A percentile compares a stretch with the other conserved stretches of the same genome.
Conservation (phyloP, 2,329 filamentous ascomycete species). For the Cladobotryum protrusum region DNA sequence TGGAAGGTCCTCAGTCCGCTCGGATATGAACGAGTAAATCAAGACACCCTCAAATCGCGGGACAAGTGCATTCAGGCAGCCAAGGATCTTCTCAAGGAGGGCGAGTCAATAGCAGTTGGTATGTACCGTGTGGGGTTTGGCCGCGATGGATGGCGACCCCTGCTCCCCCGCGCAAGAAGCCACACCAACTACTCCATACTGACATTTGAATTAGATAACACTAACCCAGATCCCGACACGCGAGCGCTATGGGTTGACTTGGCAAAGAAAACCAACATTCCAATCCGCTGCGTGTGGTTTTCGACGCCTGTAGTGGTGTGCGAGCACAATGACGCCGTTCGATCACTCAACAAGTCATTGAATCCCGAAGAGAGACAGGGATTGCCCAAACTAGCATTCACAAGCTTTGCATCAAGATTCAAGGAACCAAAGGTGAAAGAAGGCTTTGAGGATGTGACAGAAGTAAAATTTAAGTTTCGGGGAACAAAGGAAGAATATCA, state of each 20-base stretch:
- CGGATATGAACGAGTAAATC: slow-evolving; percentile 80
- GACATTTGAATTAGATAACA: slow-evolving; percentile 63
- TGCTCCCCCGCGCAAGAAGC: neutral
- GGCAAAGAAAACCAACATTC: slow-evolving; percentile 62
- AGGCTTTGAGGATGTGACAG: slow-evolving; percentile 75
- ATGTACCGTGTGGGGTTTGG: slow-evolving; percentile 28
- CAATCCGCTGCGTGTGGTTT: slow-evolving; percentile 83
- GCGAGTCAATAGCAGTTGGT: slow-evolving; percentile 72
- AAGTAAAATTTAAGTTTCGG: slow-evolving; percentile 69
- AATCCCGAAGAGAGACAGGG: slow-evolving; percentile 75
- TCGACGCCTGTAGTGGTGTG: slow-evolving; percentile 62
- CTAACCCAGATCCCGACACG: slow-evolving; percentile 78
- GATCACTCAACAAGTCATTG: slow-evolving; percentile 62
- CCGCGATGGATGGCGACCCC: neutral
- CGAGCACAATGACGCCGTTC: slow-evolving; percentile 82
- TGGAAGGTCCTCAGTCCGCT: slow-evolving; percentile 70
- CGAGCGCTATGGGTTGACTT: slow-evolving; percentile 73
- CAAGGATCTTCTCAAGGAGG: slow-evolving; percentile 54
- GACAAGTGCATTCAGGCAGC: slow-evolving; percentile 69
- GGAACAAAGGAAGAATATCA: slow-evolving; percentile 62
- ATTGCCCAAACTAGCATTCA: slow-evolving; percentile 76
- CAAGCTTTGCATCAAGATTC: slow-evolving; percentile 65
- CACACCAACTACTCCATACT: slow-evolving; percentile 1
- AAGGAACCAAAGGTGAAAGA: slow-evolving; percentile 65
- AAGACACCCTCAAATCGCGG: slow-evolving; percentile 74